A percentile compares a stretch with the other conserved stretches of the same genome.
These are phyloP conservation scores for Dorcoceras hygrometricum DNA, from an alignment of 257 asterid genomes.

Conservation along the genomic window DNA sequence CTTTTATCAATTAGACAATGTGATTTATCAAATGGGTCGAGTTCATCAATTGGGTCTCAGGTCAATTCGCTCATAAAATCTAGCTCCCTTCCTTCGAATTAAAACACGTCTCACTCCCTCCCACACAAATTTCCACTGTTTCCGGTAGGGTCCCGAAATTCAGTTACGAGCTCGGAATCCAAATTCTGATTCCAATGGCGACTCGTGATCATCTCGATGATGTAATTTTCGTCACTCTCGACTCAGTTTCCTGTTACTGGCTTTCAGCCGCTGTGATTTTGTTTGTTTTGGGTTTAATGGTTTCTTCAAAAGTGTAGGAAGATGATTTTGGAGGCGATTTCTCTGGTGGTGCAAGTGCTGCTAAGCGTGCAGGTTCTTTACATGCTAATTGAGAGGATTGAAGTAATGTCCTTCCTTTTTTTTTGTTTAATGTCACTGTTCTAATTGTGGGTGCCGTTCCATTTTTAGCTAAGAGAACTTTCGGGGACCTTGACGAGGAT, in stretches of 20 bases:
- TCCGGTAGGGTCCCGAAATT: constrained; percentile 32
- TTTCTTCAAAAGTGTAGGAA: constrained; percentile 40
- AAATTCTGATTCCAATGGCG: constrained; percentile 46
- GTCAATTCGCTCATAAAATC: too few relatives aligned
- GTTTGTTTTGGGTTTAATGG: constrained; percentile 3
- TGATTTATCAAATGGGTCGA: too few relatives aligned
- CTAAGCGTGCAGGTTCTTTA: constrained; percentile 55
- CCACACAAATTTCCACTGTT: too few relatives aligned
- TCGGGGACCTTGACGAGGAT: constrained; percentile 81
- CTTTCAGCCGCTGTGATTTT: background rate
- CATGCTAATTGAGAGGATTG: constrained; percentile 8
- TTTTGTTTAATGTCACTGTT: constrained; percentile 6
- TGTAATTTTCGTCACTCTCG: constrained; percentile 32
- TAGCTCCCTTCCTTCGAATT: too few relatives aligned
- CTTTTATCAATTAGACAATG: too few relatives aligned
- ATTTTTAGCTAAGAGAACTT: constrained; percentile 66
- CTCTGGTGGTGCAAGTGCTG: constrained; percentile 36
- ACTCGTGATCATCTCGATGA: constrained; percentile 57
- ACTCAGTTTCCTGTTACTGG: constrained; percentile 9
- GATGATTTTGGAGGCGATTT: constrained; percentile 89
- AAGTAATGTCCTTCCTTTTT: background rate
- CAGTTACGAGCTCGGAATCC: constrained; percentile 20
- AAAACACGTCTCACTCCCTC: too few relatives aligned
- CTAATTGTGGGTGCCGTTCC: constrained; percentile 19
- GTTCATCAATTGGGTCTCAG: too few relatives aligned